Base-by-base conservation (phyloP, 345 rosid species). In the Laguncularia racemosa region DNA sequence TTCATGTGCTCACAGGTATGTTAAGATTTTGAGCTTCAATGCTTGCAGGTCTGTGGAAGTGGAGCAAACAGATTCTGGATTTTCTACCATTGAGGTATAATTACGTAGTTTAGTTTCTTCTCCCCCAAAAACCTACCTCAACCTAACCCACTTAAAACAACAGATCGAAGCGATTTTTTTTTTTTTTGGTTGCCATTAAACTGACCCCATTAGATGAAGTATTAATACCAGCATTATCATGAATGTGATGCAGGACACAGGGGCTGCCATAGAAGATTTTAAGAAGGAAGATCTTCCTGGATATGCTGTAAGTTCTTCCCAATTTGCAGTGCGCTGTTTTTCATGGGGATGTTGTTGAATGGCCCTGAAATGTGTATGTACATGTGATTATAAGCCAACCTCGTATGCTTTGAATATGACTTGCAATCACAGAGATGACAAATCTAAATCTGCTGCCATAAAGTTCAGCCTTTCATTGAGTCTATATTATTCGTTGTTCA, bases 221-320 rank as follows among this genome's bases (percentile, higher is more conserved):
- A 6, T 33, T 33, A 7, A 33, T 33, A 9, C 40, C 40, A 33
- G 11, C 11, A 9, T 33, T 33, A 33, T 7, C 9, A 7, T 23
- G 52, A 67, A 52, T 64, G 54, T 67, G 70, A 53, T 68, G 44
- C 69, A 79, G 83, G 84, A 75, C 48, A 55, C 79, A 10, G 76
- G 40, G 40, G 40, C 76, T 61, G 59, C 58, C 54, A 63, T 50
- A 16, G 52, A 52, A 8, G 81, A 63, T 58, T 62, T 76, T 44
- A 81, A 73, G 73, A 81, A 58, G 67, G 73, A 69, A 28, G 87
- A 81, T 66, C 83, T 85, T 69, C 93, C 89, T 53, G 77, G 89
- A 50, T 84, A 78, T 80, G 93, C 89, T 63, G 93, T 85, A 72
- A 74, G 91, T 73, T 69, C 20, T 48, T 7, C 9, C 40, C 40